phyloP scores from a whole-genome alignment of 441 rosid species.

The Dalechampia spathulata region DNA sequence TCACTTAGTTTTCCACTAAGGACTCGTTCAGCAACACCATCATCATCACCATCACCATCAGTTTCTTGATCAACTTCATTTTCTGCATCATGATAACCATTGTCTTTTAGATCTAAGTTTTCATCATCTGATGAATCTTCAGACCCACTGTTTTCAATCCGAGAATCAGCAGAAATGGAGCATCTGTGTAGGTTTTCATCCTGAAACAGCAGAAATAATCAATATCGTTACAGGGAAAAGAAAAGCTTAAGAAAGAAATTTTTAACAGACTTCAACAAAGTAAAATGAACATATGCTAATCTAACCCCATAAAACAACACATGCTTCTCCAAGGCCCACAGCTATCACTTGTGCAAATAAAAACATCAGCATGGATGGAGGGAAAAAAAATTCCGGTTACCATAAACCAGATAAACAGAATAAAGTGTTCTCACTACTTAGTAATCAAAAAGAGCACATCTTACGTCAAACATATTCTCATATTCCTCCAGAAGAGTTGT shows the following conservation, averaged over 20 bases:
- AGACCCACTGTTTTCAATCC: conserved; percentile 80
- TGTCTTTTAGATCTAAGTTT: conserved; percentile 54
- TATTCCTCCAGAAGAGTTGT: conserved; percentile 88
- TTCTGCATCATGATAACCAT: conserved; percentile 78
- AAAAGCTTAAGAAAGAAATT: conserved; percentile 1
- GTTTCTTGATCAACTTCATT: conserved; percentile 82
- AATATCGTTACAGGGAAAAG: conserved; percentile 8
- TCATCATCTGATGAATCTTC: conserved; percentile 94
- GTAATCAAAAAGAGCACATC: conserved; percentile 24
- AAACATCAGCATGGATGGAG: neutral
- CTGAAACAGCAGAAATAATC: conserved; percentile 39
- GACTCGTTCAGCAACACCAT: conserved; percentile 54
- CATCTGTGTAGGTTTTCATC: conserved; percentile 93
- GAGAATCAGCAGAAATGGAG: conserved; percentile 90
- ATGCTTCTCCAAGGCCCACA: neutral
- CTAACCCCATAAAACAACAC: neutral
- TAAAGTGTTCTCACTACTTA: neutral
- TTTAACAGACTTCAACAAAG: neutral
- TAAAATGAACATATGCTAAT: neutral
- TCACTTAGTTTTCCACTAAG: conserved; percentile 90
- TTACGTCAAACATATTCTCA: conserved; percentile 83
- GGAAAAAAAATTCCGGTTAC: neutral
- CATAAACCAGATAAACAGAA: conserved; percentile 10
- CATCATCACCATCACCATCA: conserved; percentile 82
- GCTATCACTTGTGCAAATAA: neutral